Conservation (phyloP, 2,329 filamentous ascomycete species). For the Chaetomium sp. region DNA sequence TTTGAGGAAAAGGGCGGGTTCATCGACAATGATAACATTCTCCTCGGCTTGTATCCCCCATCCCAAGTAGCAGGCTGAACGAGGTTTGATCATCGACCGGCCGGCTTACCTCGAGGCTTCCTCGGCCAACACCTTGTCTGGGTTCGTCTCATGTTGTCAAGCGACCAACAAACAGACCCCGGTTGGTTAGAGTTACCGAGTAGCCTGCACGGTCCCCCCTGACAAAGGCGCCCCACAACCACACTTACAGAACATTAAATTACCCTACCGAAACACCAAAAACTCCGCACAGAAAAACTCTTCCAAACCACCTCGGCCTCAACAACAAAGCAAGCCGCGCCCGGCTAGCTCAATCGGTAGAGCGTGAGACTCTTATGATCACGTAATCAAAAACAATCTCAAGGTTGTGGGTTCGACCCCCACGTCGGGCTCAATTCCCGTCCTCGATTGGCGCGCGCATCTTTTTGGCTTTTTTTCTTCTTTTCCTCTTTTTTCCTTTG, state of each 20-base stretch:
- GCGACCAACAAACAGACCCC: neutral
- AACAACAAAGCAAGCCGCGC: conserved; percentile 49
- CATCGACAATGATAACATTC: neutral
- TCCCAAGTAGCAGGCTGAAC: neutral
- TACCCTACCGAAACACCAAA: neutral
- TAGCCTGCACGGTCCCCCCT: too few relatives aligned
- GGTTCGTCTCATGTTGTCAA: neutral
- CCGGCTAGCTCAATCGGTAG: conserved; percentile 71
- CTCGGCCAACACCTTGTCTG: neutral
- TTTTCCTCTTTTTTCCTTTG: neutral
- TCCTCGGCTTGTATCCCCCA: neutral
- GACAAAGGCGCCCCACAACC: neutral
- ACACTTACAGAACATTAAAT: neutral
- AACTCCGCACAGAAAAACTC: conserved; percentile 10
- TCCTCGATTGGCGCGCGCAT: conserved; percentile 25
- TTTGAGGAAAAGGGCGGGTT: neutral
- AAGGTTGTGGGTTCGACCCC: conserved; percentile 33
- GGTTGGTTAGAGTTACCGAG: neutral
- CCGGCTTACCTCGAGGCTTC: neutral
- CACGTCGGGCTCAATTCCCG: conserved; percentile 33
- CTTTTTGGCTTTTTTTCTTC: conserved; percentile 12
- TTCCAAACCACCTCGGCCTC: neutral
- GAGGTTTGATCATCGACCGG: neutral
- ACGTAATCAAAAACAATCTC: conserved; percentile 21
- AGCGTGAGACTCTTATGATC: conserved; percentile 70